Evolutionary conservation across 768 basidiomycete species (phyloP).

Genomic region (Cyclocybe aegerita): DNA sequence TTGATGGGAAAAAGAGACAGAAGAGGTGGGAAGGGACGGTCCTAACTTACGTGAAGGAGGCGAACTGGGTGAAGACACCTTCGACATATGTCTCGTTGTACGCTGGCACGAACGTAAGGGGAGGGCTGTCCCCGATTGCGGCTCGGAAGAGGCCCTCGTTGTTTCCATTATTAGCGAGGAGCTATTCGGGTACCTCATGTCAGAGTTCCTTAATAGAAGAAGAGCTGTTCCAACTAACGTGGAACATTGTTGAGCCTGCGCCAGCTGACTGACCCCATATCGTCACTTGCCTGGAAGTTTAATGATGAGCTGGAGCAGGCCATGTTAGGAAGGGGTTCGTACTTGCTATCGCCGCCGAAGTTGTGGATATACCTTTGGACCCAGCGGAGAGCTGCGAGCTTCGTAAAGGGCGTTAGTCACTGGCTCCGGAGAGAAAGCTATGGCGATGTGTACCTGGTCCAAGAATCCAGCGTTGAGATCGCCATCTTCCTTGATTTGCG

Average conservation of each 20-base stretch:
- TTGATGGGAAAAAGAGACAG: background rate
- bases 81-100: too few relatives aligned
- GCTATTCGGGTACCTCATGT: too few relatives aligned
- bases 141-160: too few relatives aligned
- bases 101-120: too few relatives aligned
- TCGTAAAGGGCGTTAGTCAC: background rate
- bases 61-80: too few relatives aligned
- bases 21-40: background rate
- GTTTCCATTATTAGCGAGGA: too few relatives aligned
- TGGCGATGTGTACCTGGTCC: slow-evolving; percentile 31
- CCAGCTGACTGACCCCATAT: slow-evolving; percentile 45
- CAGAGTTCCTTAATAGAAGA: background rate
- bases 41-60: background rate
- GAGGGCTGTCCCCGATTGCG: too few relatives aligned
- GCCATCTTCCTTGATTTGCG: slow-evolving; percentile 29
- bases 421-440: background rate
- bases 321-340: background rate
- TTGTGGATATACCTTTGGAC: slow-evolving; percentile 33
- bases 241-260: slow-evolving; percentile 41
- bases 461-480: slow-evolving; percentile 36
- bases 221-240: slow-evolving; percentile 20
- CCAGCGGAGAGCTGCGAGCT: slow-evolving; percentile 38
- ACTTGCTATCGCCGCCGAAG: slow-evolving; percentile 38
- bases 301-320: background rate
- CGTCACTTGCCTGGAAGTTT: slow-evolving; percentile 30